Evolutionary conservation across 2,329 filamentous ascomycete genomes (phyloP).

Genomic region (Calycina marina): DNA sequence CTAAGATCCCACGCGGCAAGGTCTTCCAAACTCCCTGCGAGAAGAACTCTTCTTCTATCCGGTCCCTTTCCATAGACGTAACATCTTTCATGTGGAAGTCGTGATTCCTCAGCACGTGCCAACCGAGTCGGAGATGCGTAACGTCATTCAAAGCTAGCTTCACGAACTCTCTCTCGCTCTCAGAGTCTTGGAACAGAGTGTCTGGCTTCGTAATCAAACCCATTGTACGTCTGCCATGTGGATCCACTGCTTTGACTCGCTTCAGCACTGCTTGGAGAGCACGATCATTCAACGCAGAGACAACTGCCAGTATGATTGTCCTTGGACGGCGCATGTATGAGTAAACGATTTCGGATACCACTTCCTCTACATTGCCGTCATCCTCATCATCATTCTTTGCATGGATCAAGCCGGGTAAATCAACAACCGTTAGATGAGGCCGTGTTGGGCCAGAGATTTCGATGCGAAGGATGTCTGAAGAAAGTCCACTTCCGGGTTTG

Average conservation of each 20-base stretch:
- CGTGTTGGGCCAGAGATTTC: constrained; percentile 19
- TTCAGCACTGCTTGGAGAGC: constrained; percentile 26
- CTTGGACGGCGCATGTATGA: constrained; percentile 26
- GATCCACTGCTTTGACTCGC: constrained; percentile 21
- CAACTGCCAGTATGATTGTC: constrained; percentile 30
- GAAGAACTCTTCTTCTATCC: constrained; percentile 7
- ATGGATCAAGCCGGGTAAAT: constrained; percentile 42
- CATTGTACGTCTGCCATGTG: constrained; percentile 21
- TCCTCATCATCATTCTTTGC: constrained; percentile 30
- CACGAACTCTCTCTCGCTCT: constrained; percentile 22
- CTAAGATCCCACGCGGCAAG: constrained; percentile 7
- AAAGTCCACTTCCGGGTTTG: constrained; percentile 15
- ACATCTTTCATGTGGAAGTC: constrained; percentile 29
- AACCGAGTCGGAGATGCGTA: constrained; percentile 27
- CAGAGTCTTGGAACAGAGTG: constrained; percentile 20
- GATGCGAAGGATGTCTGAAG: constrained; percentile 10
- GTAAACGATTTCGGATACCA: constrained; percentile 6
- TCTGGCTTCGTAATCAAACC: constrained; percentile 33
- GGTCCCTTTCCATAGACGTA: constrained; percentile 21
- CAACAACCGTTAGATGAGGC: constrained; percentile 41
- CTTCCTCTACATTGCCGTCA: constrained; percentile 24
- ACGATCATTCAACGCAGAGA: constrained; percentile 27
- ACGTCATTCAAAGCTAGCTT: constrained; percentile 26
- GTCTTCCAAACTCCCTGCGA: constrained; percentile 8
- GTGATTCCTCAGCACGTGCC: constrained; percentile 31